A percentile compares a stretch with the other conserved stretches of the same genome.
Evolutionary conservation across 257 asterid genomes (phyloP).

Genomic region (Solanum chiquidenum): DNA sequence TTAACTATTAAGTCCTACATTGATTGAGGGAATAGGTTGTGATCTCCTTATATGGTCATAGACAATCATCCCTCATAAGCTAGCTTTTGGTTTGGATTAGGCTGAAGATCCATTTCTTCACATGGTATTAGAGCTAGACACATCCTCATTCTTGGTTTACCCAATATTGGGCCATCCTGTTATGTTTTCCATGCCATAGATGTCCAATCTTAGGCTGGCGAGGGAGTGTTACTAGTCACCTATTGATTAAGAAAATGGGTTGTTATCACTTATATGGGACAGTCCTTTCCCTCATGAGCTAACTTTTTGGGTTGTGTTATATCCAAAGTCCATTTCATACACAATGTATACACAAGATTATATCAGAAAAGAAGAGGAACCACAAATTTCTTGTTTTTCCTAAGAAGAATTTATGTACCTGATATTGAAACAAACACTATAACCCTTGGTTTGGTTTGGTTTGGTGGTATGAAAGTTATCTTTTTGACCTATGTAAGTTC

Average conservation of each 20-base stretch:
- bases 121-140: background rate
- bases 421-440: background rate
- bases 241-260: background rate
- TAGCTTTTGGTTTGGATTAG: background rate
- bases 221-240: background rate
- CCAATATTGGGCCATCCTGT: background rate
- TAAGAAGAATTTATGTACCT: background rate
- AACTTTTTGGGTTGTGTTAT: background rate
- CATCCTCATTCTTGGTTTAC: background rate
- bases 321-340: background rate
- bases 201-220: background rate
- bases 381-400: background rate
- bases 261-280: background rate
- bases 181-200: background rate
- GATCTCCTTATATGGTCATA: background rate
- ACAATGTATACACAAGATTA: background rate
- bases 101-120: background rate
- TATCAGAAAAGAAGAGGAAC: background rate
- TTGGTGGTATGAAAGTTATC: background rate
- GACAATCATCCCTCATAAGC: background rate
- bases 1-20: background rate
- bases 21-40: background rate
- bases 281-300: background rate
- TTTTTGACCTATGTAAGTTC: background rate
- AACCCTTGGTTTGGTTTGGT: background rate